These are phyloP conservation scores for Potentilla sterilis DNA, from an alignment of 306 rosid species.

Conservation along the genomic window DNA sequence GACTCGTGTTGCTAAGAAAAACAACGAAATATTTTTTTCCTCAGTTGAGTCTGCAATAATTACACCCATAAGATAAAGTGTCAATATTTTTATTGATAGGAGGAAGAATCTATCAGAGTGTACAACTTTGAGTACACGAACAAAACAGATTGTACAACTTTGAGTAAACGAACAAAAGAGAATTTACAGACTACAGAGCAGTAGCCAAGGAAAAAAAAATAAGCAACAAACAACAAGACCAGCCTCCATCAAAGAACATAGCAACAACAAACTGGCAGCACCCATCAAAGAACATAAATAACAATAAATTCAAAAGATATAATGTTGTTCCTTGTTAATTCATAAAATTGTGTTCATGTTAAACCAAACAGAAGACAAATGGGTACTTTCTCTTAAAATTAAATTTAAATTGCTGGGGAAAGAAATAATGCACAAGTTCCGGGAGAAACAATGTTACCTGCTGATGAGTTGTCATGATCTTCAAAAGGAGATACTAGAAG, in stretches of 20 bases:
- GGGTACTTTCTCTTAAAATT: not conserved
- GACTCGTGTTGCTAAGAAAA: not conserved
- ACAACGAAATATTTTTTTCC: no score
- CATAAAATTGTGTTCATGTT: not conserved
- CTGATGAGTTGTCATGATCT: not conserved
- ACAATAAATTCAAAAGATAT: not conserved
- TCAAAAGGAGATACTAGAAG: slow-evolving; percentile 17
- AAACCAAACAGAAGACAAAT: not conserved
- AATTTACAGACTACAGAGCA: not conserved
- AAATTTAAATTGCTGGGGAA: not conserved
- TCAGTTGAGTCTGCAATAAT: not conserved
- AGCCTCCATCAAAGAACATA: not conserved
- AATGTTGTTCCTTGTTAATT: not conserved
- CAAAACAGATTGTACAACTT: not conserved
- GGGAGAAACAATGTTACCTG: not conserved
- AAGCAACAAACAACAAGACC: not conserved
- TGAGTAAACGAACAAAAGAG: not conserved
- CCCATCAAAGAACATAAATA: not conserved
- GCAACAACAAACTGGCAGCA: not conserved
- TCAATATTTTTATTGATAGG: not conserved
- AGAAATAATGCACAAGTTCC: not conserved
- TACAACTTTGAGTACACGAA: not conserved
- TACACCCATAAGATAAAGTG: not conserved
- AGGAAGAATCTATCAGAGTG: not conserved
- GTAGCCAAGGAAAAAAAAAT: not conserved